phyloP scores from a whole-genome alignment of 306 rosid genomes.

The Vachellia collinsii region DNA sequence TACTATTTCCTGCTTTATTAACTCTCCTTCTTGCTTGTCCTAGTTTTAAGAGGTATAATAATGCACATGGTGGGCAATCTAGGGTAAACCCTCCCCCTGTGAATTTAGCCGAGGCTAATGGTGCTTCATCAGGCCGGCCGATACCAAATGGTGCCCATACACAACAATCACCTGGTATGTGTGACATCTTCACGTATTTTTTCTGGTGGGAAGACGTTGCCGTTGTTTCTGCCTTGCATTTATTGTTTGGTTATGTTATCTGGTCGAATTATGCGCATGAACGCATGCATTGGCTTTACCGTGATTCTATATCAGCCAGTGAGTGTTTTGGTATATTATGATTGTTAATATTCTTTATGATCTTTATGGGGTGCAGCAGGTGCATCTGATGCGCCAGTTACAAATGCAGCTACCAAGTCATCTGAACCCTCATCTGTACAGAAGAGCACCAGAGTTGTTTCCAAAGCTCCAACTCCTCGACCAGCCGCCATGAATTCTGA shows the following conservation, averaged over 20 bases:
- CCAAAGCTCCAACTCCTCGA: slow-evolving; percentile 74
- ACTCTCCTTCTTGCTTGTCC: slow-evolving; percentile 29
- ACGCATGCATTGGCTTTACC: not conserved
- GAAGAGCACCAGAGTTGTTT: slow-evolving; percentile 62
- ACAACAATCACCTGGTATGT: slow-evolving; percentile 66
- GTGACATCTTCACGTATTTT: not conserved
- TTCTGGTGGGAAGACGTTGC: not conserved
- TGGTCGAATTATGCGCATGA: not conserved
- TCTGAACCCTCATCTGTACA: slow-evolving; percentile 58
- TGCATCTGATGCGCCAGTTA: slow-evolving; percentile 50
- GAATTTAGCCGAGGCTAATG: slow-evolving; percentile 58
- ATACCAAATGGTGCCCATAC: slow-evolving; percentile 69
- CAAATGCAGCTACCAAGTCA: slow-evolving; percentile 55
- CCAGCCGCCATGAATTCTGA: slow-evolving; percentile 57
- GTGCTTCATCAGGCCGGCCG: slow-evolving; percentile 46
- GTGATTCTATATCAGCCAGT: not conserved
- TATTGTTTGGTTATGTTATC: slow-evolving; percentile 29
- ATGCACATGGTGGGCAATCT: slow-evolving; percentile 91
- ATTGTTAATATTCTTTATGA: slow-evolving; percentile 8
- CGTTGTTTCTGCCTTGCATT: slow-evolving; percentile 28
- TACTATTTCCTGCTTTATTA: slow-evolving; percentile 25
- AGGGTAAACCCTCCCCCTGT: slow-evolving; percentile 61
- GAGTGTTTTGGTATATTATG: slow-evolving; percentile 30
- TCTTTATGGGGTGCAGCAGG: slow-evolving; percentile 48
- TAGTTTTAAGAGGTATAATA: slow-evolving; percentile 77